These are phyloP conservation scores for Fistulifera pelliculosa DNA, from an alignment of 108 stramenopile species.

Conservation along the genomic window DNA sequence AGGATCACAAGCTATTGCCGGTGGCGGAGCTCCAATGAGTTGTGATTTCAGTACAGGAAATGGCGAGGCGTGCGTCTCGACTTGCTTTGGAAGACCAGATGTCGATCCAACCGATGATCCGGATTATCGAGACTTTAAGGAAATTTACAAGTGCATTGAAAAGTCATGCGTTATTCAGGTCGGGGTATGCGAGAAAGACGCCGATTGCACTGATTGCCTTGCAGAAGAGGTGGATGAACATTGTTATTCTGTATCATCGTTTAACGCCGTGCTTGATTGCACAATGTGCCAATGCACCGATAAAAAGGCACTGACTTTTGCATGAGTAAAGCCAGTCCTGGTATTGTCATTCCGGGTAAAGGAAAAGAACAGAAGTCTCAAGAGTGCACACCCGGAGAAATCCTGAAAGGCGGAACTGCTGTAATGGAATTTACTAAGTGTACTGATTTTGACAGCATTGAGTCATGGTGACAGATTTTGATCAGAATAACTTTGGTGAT, in stretches of 20 bases:
- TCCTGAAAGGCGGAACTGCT: slow-evolving; percentile 43
- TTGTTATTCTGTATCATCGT: slow-evolving; percentile 31
- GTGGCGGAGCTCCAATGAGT: slow-evolving; percentile 59
- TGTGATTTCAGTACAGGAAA: slow-evolving; percentile 50
- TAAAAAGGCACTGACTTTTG: slow-evolving; percentile 31
- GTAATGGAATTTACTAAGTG: slow-evolving; percentile 63
- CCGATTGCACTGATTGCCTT: slow-evolving; percentile 51
- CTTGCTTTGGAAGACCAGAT: slow-evolving; percentile 42
- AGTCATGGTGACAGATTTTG: slow-evolving; percentile 72
- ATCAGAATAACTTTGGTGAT: slow-evolving; percentile 81
- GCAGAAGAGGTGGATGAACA: slow-evolving; percentile 35
- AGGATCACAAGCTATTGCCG: slow-evolving; percentile 42
- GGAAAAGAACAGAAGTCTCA: slow-evolving; percentile 16
- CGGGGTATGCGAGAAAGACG: slow-evolving; percentile 49
- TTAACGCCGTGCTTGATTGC: slow-evolving; percentile 66
- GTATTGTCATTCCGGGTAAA: slow-evolving; percentile 15
- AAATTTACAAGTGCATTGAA: slow-evolving; percentile 63
- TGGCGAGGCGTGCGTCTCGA: slow-evolving; percentile 32
- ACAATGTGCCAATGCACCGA: slow-evolving; percentile 74
- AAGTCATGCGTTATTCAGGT: slow-evolving; percentile 74
- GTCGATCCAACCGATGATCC: slow-evolving; percentile 44
- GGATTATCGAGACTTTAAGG: slow-evolving; percentile 69
- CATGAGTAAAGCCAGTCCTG: slow-evolving; percentile 29
- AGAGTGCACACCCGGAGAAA: slow-evolving; percentile 52
- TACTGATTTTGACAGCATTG: slow-evolving; percentile 47